Conservation (phyloP, 2,329 filamentous ascomycete species). For the Hypoxylon sp. region DNA sequence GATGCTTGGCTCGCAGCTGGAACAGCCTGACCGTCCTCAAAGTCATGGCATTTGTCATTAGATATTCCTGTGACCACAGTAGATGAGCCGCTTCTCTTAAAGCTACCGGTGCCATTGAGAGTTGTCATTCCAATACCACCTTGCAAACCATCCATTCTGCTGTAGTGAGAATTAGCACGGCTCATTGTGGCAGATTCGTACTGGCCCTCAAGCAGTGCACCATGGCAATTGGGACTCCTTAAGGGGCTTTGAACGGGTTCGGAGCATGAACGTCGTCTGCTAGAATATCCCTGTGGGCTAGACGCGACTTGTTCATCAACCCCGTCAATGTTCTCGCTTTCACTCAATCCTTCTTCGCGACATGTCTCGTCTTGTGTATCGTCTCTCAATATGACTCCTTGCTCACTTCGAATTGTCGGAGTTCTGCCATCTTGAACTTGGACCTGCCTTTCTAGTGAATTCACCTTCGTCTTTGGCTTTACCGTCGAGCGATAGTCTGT, state of each 20-base stretch:
- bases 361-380: constrained; percentile 44
- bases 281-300: neutral
- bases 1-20: constrained; percentile 10
- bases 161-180: constrained; percentile 15
- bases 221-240: constrained; percentile 10
- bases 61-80: neutral
- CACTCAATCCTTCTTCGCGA: constrained; percentile 26
- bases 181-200: constrained; percentile 19
- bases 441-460: constrained; percentile 50
- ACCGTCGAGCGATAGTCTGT: constrained; percentile 45
- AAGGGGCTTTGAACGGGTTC: constrained; percentile 26
- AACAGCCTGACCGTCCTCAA: constrained; percentile 12
- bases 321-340: constrained; percentile 12
- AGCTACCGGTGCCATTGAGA: neutral
- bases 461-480: constrained; percentile 48
- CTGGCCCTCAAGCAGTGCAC: constrained; percentile 13
- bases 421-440: constrained; percentile 48
- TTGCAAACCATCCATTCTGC: neutral
- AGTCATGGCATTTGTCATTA: constrained; percentile 1
- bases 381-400: constrained; percentile 53
- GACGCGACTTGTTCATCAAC: constrained; percentile 11
- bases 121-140: neutral
- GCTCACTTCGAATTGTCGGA: constrained; percentile 54
- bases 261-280: constrained; percentile 38
- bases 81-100: neutral